phyloP scores from a whole-genome alignment of 176 grass and related monocot genomes.

The Cymbopogon citratus region DNA sequence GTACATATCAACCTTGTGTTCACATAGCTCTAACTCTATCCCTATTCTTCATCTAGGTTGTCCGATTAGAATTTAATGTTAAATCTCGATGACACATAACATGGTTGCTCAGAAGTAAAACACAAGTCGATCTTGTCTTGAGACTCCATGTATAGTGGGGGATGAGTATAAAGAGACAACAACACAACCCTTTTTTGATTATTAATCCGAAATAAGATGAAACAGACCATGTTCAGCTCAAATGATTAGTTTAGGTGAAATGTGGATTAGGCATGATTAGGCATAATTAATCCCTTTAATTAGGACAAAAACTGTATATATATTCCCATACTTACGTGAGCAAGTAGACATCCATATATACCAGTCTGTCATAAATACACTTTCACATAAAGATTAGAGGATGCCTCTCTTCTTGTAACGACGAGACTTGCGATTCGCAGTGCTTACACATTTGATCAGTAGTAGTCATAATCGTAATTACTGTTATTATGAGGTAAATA shows the following conservation, averaged over 20 bases:
- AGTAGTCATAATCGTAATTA: slow-evolving; percentile 12
- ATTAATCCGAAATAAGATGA: neutral
- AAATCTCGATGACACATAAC: neutral
- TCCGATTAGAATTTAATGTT: neutral
- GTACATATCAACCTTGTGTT: too few species aligned
- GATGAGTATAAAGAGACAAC: neutral
- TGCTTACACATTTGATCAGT: neutral
- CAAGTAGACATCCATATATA: neutral
- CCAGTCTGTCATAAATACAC: neutral
- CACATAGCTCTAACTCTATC: too few species aligned
- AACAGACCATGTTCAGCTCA: neutral
- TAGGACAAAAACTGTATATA: neutral
- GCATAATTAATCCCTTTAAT: neutral
- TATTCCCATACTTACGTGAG: neutral
- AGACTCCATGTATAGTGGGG: neutral
- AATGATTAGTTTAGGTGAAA: neutral
- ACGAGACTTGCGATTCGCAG: neutral
- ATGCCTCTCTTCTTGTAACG: neutral
- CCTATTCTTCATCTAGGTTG: neutral
- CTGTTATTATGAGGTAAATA: slow-evolving; percentile 19
- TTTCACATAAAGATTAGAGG: neutral
- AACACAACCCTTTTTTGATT: neutral
- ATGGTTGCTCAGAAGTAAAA: neutral
- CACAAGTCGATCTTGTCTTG: neutral
- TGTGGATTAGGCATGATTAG: neutral